Percentiles rank a stretch among this genome's conserved stretches.
phyloP scores from a whole-genome alignment of 495 filamentous ascomycete genomes.

The Darksidea phi region DNA sequence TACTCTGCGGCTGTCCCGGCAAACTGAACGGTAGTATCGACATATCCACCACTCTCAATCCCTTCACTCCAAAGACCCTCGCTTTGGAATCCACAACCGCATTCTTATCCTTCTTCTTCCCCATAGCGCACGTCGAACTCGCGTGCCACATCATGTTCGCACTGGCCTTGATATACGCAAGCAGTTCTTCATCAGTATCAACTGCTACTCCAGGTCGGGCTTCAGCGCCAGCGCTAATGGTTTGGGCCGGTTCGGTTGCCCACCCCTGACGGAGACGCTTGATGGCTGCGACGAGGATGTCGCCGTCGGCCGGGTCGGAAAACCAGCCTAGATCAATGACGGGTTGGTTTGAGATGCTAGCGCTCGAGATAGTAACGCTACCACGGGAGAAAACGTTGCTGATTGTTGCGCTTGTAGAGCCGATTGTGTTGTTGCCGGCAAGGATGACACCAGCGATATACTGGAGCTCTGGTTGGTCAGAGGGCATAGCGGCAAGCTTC shows the following conservation, averaged over 20 bases:
- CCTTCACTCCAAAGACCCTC: conserved; percentile 52
- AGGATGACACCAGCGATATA: conserved; percentile 42
- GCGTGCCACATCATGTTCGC: conserved; percentile 54
- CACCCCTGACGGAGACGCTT: conserved; percentile 52
- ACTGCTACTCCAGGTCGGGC: conserved; percentile 50
- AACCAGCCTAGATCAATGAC: conserved; percentile 59
- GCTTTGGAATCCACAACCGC: conserved; percentile 57
- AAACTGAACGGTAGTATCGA: conserved; percentile 13
- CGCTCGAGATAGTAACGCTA: conserved; percentile 52
- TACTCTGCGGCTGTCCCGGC: conserved; percentile 26
- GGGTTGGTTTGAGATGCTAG: conserved; percentile 47
- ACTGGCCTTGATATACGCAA: conserved; percentile 46
- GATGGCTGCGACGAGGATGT: conserved; percentile 55
- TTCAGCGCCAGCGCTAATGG: conserved; percentile 49
- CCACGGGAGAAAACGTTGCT: conserved; percentile 53
- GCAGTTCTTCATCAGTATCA: conserved; percentile 54
- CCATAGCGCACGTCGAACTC: conserved; percentile 56
- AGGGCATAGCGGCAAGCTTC: conserved; percentile 47
- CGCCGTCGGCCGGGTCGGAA: conserved; percentile 52
- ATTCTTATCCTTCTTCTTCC: conserved; percentile 45
- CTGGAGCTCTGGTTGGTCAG: conserved; percentile 63
- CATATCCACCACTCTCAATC: conserved; percentile 29
- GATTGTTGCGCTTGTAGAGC: conserved; percentile 50
- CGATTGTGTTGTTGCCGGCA: conserved; percentile 32
- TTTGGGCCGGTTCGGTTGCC: conserved; percentile 41